A percentile compares a stretch with the other conserved stretches of the same genome.
Evolutionary conservation across 495 filamentous ascomycete genomes (phyloP).

Genomic region (Podospora pseudoanserina): DNA sequence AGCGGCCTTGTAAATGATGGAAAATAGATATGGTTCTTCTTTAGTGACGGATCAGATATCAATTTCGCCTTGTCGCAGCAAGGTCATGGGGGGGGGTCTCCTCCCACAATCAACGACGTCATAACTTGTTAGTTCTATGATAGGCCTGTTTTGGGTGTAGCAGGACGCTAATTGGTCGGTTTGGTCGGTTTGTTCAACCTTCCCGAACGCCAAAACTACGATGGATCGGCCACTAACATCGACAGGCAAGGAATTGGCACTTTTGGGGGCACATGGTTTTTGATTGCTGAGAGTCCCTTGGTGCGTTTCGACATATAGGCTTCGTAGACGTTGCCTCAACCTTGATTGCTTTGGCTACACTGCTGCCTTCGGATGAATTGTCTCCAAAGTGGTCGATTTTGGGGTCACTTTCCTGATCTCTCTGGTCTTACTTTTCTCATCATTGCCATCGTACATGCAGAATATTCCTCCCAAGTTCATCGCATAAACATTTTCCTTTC

Average conservation of each 20-base stretch:
- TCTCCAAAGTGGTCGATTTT: too few relatives aligned
- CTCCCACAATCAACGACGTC: constrained; percentile 12
- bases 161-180: neutral
- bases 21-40: neutral
- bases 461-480: too few relatives aligned
- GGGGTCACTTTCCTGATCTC: too few relatives aligned
- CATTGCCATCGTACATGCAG: too few relatives aligned
- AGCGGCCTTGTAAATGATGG: neutral
- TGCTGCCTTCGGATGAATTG: too few relatives aligned
- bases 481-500: neutral
- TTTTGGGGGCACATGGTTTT: neutral
- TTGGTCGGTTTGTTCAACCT: neutral
- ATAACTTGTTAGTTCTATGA: constrained; percentile 4
- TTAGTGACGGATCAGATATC: neutral
- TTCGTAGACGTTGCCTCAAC: neutral
- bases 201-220: neutral
- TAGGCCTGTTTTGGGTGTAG: neutral
- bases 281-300: neutral
- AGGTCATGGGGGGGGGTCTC: neutral
- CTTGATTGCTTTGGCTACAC: too few relatives aligned
- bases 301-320: neutral
- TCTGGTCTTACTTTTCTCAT: too few relatives aligned
- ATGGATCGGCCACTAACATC: neutral
- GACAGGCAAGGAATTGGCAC: neutral
- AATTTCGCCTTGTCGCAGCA: neutral